phyloP scores from a whole-genome alignment of 2,329 filamentous ascomycete genomes.

The Colletotrichum sp. region DNA sequence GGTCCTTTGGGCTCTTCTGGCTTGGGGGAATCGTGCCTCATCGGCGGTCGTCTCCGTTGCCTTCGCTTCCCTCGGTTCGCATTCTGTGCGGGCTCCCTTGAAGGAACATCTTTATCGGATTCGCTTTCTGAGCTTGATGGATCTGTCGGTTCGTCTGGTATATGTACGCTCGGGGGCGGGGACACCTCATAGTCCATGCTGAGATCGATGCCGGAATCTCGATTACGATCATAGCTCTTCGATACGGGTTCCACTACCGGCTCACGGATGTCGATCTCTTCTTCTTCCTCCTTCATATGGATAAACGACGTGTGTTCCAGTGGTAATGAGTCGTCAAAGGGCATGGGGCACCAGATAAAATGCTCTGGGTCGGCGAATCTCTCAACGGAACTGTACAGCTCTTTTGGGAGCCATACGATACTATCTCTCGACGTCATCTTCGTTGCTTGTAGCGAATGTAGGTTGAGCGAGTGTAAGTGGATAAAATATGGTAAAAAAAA shows the following conservation, averaged over 20 bases:
- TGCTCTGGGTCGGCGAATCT: slow-evolving; percentile 7
- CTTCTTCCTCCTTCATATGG: neutral
- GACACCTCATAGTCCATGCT: neutral
- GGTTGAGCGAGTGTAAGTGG: neutral
- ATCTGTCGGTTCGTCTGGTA: neutral
- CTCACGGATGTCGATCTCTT: neutral
- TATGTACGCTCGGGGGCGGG: neutral
- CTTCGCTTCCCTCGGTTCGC: neutral
- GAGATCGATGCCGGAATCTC: neutral
- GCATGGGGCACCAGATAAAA: slow-evolving; percentile 16
- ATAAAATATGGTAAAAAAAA: neutral
- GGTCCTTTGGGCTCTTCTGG: neutral
- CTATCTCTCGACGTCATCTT: slow-evolving; percentile 7
- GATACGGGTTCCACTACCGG: neutral
- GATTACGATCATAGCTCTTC: neutral
- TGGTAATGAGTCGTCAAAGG: slow-evolving; percentile 8
- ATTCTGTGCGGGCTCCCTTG: neutral
- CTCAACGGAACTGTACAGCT: slow-evolving; percentile 15
- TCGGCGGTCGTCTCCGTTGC: neutral
- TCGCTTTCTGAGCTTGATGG: neutral
- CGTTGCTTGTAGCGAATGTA: neutral
- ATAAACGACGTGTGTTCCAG: slow-evolving; percentile 16
- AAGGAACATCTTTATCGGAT: neutral
- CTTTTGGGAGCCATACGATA: slow-evolving; percentile 15
- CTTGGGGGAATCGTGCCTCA: neutral